Percentiles rank a stretch among this genome's conserved stretches.
These are phyloP conservation scores for Russula sp. DNA, from an alignment of 768 basidiomycete genomes.

Conservation along the genomic window DNA sequence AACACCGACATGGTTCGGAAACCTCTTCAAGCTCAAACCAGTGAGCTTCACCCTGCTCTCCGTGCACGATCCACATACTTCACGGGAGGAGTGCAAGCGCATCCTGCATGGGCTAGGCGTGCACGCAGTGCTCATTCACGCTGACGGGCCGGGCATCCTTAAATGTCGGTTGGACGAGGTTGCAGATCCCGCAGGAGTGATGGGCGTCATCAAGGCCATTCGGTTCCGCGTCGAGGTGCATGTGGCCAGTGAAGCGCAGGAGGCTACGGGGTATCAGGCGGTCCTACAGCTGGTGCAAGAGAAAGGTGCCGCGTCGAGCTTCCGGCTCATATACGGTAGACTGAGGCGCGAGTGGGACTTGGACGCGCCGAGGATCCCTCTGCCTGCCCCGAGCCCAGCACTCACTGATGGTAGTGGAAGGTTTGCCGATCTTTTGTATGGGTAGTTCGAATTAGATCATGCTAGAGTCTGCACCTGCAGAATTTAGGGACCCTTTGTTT, in stretches of 20 bases:
- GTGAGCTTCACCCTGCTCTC: conserved; percentile 52
- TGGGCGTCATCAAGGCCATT: conserved; percentile 55
- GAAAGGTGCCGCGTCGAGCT: conserved; percentile 78
- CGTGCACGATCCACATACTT: conserved; percentile 49
- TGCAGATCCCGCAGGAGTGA: conserved; percentile 45
- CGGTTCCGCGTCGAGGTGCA: conserved; percentile 81
- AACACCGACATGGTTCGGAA: conserved; percentile 71
- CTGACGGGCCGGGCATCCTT: conserved; percentile 57
- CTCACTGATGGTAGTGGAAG: conserved; percentile 25
- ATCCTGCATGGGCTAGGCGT: conserved; percentile 68
- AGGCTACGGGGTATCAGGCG: conserved; percentile 44
- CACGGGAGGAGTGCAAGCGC: conserved; percentile 65
- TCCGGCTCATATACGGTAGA: conserved; percentile 64
- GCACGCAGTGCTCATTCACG: conserved; percentile 54
- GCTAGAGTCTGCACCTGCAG: conserved; percentile 1
- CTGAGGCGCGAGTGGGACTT: conserved; percentile 66
- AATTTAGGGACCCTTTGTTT: not conserved
- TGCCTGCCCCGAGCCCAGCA: conserved; percentile 27
- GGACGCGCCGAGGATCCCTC: conserved; percentile 32
- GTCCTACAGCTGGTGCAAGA: conserved; percentile 68
- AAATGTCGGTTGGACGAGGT: conserved; percentile 72
- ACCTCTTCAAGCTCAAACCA: conserved; percentile 82
- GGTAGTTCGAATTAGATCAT: conserved; percentile 3
- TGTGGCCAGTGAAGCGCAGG: conserved; percentile 33
- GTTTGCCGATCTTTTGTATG: conserved; percentile 33